A percentile compares a stretch with the other conserved stretches of the same genome.
Evolutionary conservation across 495 filamentous ascomycete species (phyloP).

Genomic region (Penicillium simplicissimum): DNA sequence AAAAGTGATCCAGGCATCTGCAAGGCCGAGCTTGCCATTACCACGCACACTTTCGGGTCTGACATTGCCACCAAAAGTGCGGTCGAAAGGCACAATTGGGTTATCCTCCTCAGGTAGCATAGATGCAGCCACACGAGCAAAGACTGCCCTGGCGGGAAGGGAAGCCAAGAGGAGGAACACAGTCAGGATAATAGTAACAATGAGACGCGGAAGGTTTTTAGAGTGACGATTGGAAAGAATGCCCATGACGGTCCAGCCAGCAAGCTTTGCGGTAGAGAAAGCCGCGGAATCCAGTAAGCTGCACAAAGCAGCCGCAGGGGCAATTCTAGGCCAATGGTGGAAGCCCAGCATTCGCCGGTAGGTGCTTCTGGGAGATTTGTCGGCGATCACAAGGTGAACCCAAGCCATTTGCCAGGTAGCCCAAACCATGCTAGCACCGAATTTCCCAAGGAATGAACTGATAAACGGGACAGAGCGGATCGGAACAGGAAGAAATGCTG

Average conservation of each 20-base stretch:
- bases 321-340: not conserved
- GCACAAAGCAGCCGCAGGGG: not conserved
- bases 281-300: not conserved
- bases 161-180: not conserved
- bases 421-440: not conserved
- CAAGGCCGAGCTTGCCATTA: not conserved
- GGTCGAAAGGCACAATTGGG: not conserved
- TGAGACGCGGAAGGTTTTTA: not conserved
- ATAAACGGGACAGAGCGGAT: not conserved
- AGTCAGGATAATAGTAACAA: not conserved
- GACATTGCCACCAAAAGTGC: not conserved
- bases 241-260: not conserved
- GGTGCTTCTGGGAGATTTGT: not conserved
- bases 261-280: not conserved
- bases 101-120: not conserved
- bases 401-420: not conserved
- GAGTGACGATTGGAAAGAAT: not conserved
- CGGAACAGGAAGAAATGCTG: not conserved
- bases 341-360: not conserved
- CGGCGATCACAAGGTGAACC: not conserved
- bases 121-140: not conserved
- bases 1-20: not conserved
- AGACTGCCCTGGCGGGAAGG: not conserved
- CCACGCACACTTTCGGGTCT: not conserved
- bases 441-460: not conserved